Percentiles rank a stretch among this genome's conserved stretches.
These are phyloP conservation scores for Taiwanofungus camphoratus DNA, from an alignment of 1,284 basidiomycete genomes.

Conservation along the genomic window DNA sequence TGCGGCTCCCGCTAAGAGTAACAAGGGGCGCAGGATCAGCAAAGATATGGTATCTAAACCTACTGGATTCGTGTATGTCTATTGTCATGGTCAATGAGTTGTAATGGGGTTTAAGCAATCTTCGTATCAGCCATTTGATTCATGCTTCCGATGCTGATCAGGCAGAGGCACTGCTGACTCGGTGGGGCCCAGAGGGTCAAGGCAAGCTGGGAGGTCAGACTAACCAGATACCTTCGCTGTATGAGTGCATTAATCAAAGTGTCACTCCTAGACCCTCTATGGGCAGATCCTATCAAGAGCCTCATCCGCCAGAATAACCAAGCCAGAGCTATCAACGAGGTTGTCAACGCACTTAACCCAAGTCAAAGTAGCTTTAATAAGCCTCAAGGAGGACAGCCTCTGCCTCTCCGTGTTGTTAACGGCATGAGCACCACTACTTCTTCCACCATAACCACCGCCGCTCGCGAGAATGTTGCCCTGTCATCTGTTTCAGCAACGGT, in stretches of 20 bases:
- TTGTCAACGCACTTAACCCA: constrained; percentile 62
- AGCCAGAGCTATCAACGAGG: constrained; percentile 79
- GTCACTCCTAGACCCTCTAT: constrained; percentile 65
- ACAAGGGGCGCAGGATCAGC: constrained; percentile 59
- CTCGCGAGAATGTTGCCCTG: constrained; percentile 55
- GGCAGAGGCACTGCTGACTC: constrained; percentile 79
- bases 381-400: constrained; percentile 35
- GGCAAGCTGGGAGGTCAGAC: constrained; percentile 81
- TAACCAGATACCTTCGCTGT: background rate
- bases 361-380: constrained; percentile 38
- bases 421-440: constrained; percentile 65
- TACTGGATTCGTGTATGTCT: constrained; percentile 76
- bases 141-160: constrained; percentile 94
- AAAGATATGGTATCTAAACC: constrained; percentile 86
- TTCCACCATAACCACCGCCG: constrained; percentile 63
- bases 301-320: constrained; percentile 71
- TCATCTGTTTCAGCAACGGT: constrained; percentile 30
- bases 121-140: constrained; percentile 71
- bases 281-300: constrained; percentile 89
- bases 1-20: constrained; percentile 35
- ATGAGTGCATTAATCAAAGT: constrained; percentile 10
- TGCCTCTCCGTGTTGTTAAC: constrained; percentile 78
- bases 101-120: constrained; percentile 16
- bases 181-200: constrained; percentile 89
- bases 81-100: background rate